Base-by-base conservation (phyloP, 768 basidiomycete species). In the Auriscalpium vulgare region DNA sequence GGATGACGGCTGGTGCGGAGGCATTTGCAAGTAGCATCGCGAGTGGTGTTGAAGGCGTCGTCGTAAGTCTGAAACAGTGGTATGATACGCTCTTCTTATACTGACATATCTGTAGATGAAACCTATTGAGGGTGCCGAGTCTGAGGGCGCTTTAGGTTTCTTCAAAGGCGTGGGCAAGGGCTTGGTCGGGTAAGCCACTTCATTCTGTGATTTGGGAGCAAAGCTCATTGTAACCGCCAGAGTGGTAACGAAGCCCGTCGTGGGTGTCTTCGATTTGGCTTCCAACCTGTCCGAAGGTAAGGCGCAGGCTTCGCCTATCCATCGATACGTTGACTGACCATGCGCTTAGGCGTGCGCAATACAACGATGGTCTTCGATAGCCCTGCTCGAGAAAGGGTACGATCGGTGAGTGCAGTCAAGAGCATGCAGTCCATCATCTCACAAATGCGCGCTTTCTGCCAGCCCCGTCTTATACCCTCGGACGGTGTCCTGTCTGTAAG, bases 111-210 rank as follows among this genome's bases (percentile, higher is more conserved):
- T 49, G 29, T 60, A 95, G 95, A 87, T 94, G 71, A 97, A 97
- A 66, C 97, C 97, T 3, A 84, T 99, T 47, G 95, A 98, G 71
- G 97, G 97, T 5, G 97, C 97, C 1, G 95, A 98, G 66, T 77
- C 83, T 9, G 95, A 88, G 67, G 97, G 97, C 11, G 95, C 95
- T 0, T 73, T 91, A 29, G 97, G 97, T 3, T 99, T 99, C 73
- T 93, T 97, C 78, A 98, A 97, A 70, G 97, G 97, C 10, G 83
- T 99, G 35, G 97, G 97, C 23, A 95, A 94, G 69, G 94, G 97
- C 17, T 75, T 98, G 49, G 92, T 97, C 53, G 97, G 97, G 91
- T 95, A 69, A 50, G 75, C 61, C 21, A 43, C 21, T 37, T 45
- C 46, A 8, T 14, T 40, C 11, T 23, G 19, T 11, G 14, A 10